These are phyloP conservation scores for Luvunga scandens DNA, from an alignment of 345 rosid species.

Conservation along the genomic window DNA sequence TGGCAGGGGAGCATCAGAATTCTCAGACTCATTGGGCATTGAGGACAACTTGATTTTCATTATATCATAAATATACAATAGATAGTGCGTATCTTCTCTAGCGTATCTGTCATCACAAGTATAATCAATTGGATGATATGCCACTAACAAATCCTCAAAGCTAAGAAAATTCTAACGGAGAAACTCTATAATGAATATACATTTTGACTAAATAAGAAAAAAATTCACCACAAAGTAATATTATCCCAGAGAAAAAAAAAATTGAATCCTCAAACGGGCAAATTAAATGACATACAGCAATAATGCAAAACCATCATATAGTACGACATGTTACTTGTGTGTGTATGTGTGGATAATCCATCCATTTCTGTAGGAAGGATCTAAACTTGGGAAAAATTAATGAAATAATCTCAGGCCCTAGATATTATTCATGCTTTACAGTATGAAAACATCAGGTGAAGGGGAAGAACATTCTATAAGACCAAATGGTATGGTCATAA, in stretches of 20 bases:
- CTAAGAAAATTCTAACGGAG: not conserved
- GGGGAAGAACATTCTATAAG: not conserved
- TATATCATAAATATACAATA: slow-evolving; percentile 71
- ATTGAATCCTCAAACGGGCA: not conserved
- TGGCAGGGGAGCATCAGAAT: slow-evolving; percentile 51
- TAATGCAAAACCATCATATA: not conserved
- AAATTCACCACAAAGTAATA: not conserved
- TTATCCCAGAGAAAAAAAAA: not conserved
- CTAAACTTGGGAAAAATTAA: not conserved
- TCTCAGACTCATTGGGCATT: slow-evolving; percentile 41
- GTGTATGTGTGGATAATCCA: not conserved
- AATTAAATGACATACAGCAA: not conserved
- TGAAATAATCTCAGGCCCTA: not conserved
- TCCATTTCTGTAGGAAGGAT: not conserved
- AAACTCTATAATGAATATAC: not conserved
- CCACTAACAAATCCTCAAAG: not conserved
- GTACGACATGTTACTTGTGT: not conserved
- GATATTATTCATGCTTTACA: not conserved
- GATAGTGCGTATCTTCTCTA: slow-evolving; percentile 94
- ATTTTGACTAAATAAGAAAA: not conserved
- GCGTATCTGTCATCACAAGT: slow-evolving; percentile 66
- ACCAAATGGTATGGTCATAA: not conserved
- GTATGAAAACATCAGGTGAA: not conserved
- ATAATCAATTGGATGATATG: slow-evolving; percentile 9
- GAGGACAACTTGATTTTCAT: slow-evolving; percentile 54